phyloP scores from a whole-genome alignment of 2,329 filamentous ascomycete genomes.

The Penicillium sumatraense region DNA sequence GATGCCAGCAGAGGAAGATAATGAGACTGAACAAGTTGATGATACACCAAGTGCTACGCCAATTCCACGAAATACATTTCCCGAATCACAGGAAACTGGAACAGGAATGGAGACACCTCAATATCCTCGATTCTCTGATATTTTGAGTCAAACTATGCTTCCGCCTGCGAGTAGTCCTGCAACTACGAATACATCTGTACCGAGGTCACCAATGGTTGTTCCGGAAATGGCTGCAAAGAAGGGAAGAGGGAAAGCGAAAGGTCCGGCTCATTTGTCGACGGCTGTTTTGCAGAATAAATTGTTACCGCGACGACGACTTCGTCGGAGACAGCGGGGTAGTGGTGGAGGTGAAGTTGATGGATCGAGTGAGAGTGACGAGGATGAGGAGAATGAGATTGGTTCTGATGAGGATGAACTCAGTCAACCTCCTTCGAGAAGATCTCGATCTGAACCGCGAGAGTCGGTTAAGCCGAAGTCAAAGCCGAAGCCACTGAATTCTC shows the following conservation, averaged over 20 bases:
- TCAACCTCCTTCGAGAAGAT: constrained; percentile 28
- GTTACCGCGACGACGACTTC: constrained; percentile 39
- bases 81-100: constrained; percentile 5
- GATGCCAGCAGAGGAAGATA: background rate
- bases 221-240: background rate
- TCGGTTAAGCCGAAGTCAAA: constrained; percentile 12
- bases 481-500: constrained; percentile 26
- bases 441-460: constrained; percentile 19
- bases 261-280: constrained; percentile 34
- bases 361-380: constrained; percentile 31
- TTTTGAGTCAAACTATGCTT: constrained; percentile 42
- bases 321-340: constrained; percentile 23
- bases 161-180: constrained; percentile 43
- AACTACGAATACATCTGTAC: constrained; percentile 9
- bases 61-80: constrained; percentile 6
- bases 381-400: constrained; percentile 22
- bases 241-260: constrained; percentile 9
- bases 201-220: constrained; percentile 11
- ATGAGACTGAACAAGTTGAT: constrained; percentile 18
- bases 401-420: constrained; percentile 45
- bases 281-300: constrained; percentile 41
- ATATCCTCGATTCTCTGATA: constrained; percentile 22
- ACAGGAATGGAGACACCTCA: constrained; percentile 8
- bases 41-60: constrained; percentile 25
- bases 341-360: constrained; percentile 24